Conservation (phyloP, 75 land plant species). For the Ceratopteris richardii region DNA sequence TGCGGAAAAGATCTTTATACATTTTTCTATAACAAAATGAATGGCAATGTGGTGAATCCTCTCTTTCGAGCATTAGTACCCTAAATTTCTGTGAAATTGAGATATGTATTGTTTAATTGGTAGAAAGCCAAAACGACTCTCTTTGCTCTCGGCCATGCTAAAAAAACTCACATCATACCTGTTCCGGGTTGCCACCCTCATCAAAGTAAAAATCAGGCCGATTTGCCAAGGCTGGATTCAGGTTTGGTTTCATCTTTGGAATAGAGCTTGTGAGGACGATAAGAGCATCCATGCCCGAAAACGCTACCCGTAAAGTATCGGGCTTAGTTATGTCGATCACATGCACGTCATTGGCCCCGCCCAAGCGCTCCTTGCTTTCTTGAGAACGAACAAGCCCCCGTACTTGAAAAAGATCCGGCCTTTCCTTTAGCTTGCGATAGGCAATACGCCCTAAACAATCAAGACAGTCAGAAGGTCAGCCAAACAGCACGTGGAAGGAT, state of each 20-base stretch:
- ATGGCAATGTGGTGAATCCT: too few species aligned
- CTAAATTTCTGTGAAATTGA: too few species aligned
- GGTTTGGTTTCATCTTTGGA: constrained; percentile 3
- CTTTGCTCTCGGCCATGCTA: too few species aligned
- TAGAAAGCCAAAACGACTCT: too few species aligned
- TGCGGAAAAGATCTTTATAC: too few species aligned
- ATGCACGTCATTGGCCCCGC: background rate
- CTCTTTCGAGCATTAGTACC: too few species aligned
- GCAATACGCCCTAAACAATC: background rate
- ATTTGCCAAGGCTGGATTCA: background rate
- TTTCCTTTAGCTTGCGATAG: background rate
- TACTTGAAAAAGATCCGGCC: background rate
- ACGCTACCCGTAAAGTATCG: background rate
- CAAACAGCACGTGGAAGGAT: too few species aligned
- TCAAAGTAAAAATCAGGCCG: constrained; percentile 6
- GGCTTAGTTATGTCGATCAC: background rate
- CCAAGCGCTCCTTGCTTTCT: background rate
- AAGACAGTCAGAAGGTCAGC: too few species aligned
- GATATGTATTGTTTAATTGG: too few species aligned
- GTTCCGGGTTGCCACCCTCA: constrained; percentile 8
- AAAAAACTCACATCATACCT: too few species aligned
- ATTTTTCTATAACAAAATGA: too few species aligned
- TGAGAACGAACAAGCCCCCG: background rate
- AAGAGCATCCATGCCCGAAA: background rate
- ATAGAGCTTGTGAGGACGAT: constrained; percentile 1